Evolutionary conservation across 2,329 filamentous ascomycete species (phyloP), one percentile per base, ranked within the genome.

Genomic region (Ophiostoma perfectum): DNA sequence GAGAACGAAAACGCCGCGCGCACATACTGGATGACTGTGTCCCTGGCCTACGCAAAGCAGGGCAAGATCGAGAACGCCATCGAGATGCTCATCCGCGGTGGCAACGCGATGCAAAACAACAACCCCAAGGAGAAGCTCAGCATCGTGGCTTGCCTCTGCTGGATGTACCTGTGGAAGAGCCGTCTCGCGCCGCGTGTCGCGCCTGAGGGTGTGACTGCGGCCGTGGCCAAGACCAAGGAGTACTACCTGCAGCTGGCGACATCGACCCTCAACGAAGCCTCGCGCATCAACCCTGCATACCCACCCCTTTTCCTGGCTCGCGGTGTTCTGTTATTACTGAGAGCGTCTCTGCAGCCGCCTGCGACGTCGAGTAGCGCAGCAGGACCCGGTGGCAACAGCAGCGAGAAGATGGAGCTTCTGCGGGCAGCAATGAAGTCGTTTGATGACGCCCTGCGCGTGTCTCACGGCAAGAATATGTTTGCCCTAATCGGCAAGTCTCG

Each of bases 11-110:
- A 90, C 75, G 93, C 93, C 16, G 90, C 92, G 49, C 93, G 94
- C 75, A 92, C 89, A 66, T 96, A 96, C 74, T 99, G 96, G 96
- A 94, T 99, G 83, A 94, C 92, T n/a, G 95, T 98, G 73, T 91
- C 96, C 58, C 84, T 98, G 70, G 94, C 94, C 64, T 99, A 99
- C 76, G 94, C 95, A 55, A 99, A 98, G 81, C 92, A 97, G 80
- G 89, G 90, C 76, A 96, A 96, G 80, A 87, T 95, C 71, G 93
- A 97, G 76, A 91, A 95, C 80, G 87, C 87, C 69, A 89, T 90
- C 74, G 87, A 90, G 77, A 88, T 89, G 81, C 81, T 90, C 73
- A 87, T 88, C 65, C 90, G 91, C 74, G 92, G 91, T 65, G 83
- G 92, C 73, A 84, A 85, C 70, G 91, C 90, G 71, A 84, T 87